Evolutionary conservation across 2,329 filamentous ascomycete genomes (phyloP).

Genomic region (Sporothrix schenckii): DNA sequence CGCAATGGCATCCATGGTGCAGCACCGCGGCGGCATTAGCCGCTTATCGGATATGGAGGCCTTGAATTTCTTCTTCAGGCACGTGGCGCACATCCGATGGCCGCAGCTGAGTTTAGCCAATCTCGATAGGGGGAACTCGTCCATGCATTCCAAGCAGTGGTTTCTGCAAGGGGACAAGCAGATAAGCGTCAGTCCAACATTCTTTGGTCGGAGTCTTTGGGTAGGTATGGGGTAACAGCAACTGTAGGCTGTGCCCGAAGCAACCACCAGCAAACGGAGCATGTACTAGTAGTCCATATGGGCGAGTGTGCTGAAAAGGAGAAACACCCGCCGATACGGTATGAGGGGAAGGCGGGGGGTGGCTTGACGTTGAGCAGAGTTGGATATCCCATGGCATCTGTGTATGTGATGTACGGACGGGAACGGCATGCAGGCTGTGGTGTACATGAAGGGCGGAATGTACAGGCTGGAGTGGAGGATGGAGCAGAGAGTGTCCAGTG

Average conservation of each 20-base stretch:
- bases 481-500: not conserved
- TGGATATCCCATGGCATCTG: not conserved
- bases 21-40: slow-evolving; percentile 85
- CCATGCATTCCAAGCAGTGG: slow-evolving; percentile 73
- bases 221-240: not conserved
- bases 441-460: not conserved
- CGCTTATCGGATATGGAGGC: slow-evolving; percentile 75
- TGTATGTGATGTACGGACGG: not conserved
- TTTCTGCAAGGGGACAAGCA: slow-evolving; percentile 51
- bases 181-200: slow-evolving; percentile 7
- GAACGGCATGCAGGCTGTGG: slow-evolving; percentile 5
- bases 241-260: not conserved
- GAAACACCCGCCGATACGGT: too few species aligned
- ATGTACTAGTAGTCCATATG: not conserved
- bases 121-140: slow-evolving; percentile 65
- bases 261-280: not conserved
- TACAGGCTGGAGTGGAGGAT: slow-evolving; percentile 5
- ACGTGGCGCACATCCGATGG: slow-evolving; percentile 79
- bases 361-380: not conserved
- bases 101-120: slow-evolving; percentile 74
- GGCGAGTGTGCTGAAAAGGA: not conserved
- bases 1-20: slow-evolving; percentile 71
- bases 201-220: not conserved
- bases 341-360: too few species aligned
- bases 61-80: slow-evolving; percentile 73